Evolutionary conservation across 2,329 filamentous ascomycete genomes (phyloP), one percentile per base, ranked within the genome.

Genomic region (Ophiostoma quercus): DNA sequence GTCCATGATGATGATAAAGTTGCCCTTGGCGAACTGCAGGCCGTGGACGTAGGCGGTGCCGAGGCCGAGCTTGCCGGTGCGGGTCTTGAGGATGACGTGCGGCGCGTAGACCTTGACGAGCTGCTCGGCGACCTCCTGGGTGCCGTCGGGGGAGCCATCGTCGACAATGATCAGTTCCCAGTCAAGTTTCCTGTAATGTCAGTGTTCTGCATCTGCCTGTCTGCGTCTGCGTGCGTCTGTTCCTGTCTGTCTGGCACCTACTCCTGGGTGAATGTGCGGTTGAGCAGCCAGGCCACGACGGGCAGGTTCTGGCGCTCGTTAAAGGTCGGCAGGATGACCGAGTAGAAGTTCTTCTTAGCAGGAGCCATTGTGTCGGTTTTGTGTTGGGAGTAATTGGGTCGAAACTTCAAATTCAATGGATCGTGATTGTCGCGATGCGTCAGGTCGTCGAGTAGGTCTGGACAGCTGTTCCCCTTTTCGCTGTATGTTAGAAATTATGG

Each of bases 1-100:
- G 84, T 99, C 95, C 95, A 99, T 99, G 86, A 99, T 99, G 84
- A 99, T 92, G 78, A 99, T 92, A 78, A 89, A 98, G 86, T 96
- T 97, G 76, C 95, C 95, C 29, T 89, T 93, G 32, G 86, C 90
- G 78, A 91, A 98, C 79, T 97, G 88, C 72, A 99, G 85, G 68
- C 94, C 94, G 81, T 97, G 94, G 54, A 97, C 92, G 82, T 98
- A 98, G 67, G 94, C 94, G 2, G 94, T 97, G 75, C 94, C 94
- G 67, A 98, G 90, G n/a, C 94, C 94, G 54, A 97, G 91, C 83
- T 98, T 99, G 78, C 96, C 96, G 60, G 92, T 87, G 77, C 96
- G 94, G 32, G 92, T 87, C 82, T 95, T 91, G 74, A 99, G 90
- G 75, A 91, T 78, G 78, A 99, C 89, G 80, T 90, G 92, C 65